Evolutionary conservation across 306 rosid genomes (phyloP), one percentile per base, ranked within the genome.

Genomic region (Vigna radiata): DNA sequence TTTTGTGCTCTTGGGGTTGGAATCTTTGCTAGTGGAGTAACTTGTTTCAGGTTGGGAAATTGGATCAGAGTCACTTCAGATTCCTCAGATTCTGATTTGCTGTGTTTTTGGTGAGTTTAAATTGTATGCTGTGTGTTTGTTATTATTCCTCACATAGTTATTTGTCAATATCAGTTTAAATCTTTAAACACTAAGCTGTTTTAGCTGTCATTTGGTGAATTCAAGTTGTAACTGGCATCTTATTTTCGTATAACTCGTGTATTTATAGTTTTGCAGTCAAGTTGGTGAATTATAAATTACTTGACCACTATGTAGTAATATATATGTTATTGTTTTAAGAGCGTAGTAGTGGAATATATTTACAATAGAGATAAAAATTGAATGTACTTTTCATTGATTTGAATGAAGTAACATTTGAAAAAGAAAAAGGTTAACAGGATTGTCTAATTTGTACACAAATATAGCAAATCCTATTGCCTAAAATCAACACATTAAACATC

Each of bases 391-490:
- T 72, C 79, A 77, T 66, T 67, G 29, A 70, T 16, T 37, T 54
- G 64, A 81, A 68, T 54, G 64, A 81, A 68, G 49, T 69, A 49
- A 48, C 60, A 68, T 25, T 25, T 67, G 64, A 74, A 65, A 29
- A 29, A 25, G 0, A 29, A 29, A 47, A 31, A 50, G 14, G 14
- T 41, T 58, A 4, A 49, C 43, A 73, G 80, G 79, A 73, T 83
- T 31, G 55, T 68, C 83, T 78, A 78, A 36, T 83, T 78, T 78
- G 77, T 83, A 83, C 86, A 83, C 29, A 6, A 7, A 46, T 14
- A 9, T 25, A 46, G 48, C 14, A 5, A 78, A 73, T 46, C 83
- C 77, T 60, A 63, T 15, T 39, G 56, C 62, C 80, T 67, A 67
- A 25, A 14, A 6, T 6, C 15, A 54, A 80, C 79, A n/a, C n/a